Evolutionary conservation across 257 asterid genomes (phyloP).

Genomic region (Dorcoceras hygrometricum): DNA sequence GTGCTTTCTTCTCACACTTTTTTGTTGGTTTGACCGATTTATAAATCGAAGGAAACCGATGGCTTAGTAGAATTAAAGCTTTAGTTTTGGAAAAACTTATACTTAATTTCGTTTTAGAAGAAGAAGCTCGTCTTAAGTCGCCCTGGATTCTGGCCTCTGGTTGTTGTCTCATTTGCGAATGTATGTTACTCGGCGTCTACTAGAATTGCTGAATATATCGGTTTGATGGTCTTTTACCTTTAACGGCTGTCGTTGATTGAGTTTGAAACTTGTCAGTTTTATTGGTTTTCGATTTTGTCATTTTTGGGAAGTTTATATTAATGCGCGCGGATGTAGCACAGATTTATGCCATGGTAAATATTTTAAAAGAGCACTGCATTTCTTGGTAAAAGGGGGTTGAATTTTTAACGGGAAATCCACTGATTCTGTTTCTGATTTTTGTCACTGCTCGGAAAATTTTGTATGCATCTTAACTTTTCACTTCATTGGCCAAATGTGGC

Average conservation of each 20-base stretch:
- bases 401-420: background rate
- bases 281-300: background rate
- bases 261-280: conserved; percentile 1
- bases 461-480: background rate
- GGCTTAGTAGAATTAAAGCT: background rate
- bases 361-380: background rate
- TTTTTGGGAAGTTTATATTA: background rate
- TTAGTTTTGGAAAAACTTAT: background rate
- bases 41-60: background rate
- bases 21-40: background rate
- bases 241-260: background rate
- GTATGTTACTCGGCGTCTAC: conserved; percentile 30
- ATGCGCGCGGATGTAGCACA: background rate
- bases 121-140: background rate
- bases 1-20: background rate
- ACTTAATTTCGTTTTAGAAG: background rate
- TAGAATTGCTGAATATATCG: conserved; percentile 2
- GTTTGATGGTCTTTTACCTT: conserved; percentile 21
- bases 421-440: background rate
- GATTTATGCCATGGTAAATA: background rate
- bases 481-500: background rate
- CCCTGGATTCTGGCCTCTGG: background rate
- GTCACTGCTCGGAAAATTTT: background rate
- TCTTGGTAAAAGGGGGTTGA: background rate
- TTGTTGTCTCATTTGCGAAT: conserved; percentile 15